Base-by-base conservation (phyloP, 176 grass and related monocot species). In the Eremochloa ophiuroides region DNA sequence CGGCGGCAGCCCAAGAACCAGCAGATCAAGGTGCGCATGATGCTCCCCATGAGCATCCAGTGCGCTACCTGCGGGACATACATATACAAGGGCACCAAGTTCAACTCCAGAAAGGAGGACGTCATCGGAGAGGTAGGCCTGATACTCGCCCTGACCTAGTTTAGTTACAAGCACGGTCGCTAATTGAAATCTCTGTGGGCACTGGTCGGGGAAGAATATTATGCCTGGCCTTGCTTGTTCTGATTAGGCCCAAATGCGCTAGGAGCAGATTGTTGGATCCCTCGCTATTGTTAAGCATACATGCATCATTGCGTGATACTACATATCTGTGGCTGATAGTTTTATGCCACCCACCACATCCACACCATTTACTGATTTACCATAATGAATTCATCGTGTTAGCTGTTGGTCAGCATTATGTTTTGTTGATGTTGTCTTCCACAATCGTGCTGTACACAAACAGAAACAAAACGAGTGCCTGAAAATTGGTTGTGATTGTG, bases 71-170 rank as follows among this genome's bases (percentile, higher is more conserved):
- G 93, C 13, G 90, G 93, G 14, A 92, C 82, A 2, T 95, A 92
- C 90, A 93, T 95, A 75, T 90, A 87, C 79, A 95, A 90, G 83
- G 93, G 93, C 17, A 95, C 93, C 37, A 95, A 95, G 67, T 95
- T 95, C 80, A 95, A 95, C 77, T 93, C 90, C n/a, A 76, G 93
- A 15, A 95, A 92, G 76, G 93, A 95, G 75, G 87, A 91, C 55
- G 88, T 85, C 69, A 25, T 86, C 41, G 87, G 87, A 80, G 93
- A 93, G 87, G 87, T 88, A 84, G 10, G 59, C 73, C n/a, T 58
- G 9, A 58, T 42, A 4, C 71, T 13, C 53, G 28, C 28, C 51
- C 58, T 12, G 74, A 26, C 51, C 61, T 79, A 73, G 68, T 6
- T 48, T 79, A 73, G 68, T 6, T 48, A 12, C 20, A 18, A 46